Conservation (phyloP, 306 rosid genomes). For the Ammopiptanthus mongolicus region DNA sequence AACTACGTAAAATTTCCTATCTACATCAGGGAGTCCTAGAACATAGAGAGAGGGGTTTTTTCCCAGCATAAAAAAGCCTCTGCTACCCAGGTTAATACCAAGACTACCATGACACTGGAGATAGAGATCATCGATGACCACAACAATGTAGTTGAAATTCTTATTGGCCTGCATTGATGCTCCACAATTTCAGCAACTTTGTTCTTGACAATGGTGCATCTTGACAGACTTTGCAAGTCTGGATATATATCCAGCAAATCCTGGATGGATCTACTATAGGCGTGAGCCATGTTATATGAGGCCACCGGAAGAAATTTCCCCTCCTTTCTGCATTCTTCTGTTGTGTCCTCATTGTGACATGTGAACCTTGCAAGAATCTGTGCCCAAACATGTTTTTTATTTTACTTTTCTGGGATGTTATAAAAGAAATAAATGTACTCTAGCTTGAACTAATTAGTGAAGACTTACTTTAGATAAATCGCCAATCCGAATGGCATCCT, state of each 20-base stretch:
- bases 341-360: slow-evolving; percentile 19
- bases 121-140: slow-evolving; percentile 56
- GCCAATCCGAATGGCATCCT: slow-evolving; percentile 30
- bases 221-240: slow-evolving; percentile 48
- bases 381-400: background rate
- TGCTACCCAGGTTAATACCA: slow-evolving; percentile 38
- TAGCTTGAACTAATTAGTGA: background rate
- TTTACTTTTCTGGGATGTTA: background rate
- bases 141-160: slow-evolving; percentile 26
- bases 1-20: slow-evolving; percentile 12
- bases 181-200: slow-evolving; percentile 41
- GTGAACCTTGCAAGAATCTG: slow-evolving; percentile 46
- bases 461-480: slow-evolving; percentile 48
- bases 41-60: slow-evolving; percentile 23
- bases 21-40: slow-evolving; percentile 9
- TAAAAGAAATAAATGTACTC: background rate
- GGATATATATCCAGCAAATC: slow-evolving; percentile 57
- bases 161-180: slow-evolving; percentile 60
- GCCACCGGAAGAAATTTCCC: slow-evolving; percentile 45
- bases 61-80: slow-evolving; percentile 38
- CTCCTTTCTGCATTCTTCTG: slow-evolving; percentile 31
- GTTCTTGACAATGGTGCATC: slow-evolving; percentile 47
- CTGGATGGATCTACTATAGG: slow-evolving; percentile 55
- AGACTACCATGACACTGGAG: slow-evolving; percentile 50
- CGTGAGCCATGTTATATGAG: slow-evolving; percentile 49